These are phyloP conservation scores for Claviceps monticola DNA, from an alignment of 2,329 filamentous ascomycete genomes.

Conservation along the genomic window DNA sequence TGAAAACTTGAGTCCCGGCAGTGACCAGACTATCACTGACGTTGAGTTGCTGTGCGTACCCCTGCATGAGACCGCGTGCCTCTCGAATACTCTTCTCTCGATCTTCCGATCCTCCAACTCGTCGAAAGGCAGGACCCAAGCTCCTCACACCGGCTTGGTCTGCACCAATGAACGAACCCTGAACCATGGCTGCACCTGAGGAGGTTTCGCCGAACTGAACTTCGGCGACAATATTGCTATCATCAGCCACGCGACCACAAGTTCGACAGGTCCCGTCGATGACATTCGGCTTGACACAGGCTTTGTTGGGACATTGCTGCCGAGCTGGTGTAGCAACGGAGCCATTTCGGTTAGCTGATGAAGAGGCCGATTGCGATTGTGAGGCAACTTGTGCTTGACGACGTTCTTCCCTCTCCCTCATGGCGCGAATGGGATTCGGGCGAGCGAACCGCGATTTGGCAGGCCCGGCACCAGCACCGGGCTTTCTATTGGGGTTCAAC, in stretches of 20 bases:
- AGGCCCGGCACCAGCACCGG: conserved; percentile 12
- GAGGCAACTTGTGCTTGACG: conserved; percentile 19
- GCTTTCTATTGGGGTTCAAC: conserved; percentile 26
- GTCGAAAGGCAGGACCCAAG: conserved; percentile 47
- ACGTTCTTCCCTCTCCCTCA: conserved; percentile 37
- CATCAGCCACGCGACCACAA: conserved; percentile 73
- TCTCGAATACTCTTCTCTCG: conserved; percentile 47
- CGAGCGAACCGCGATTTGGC: conserved; percentile 28
- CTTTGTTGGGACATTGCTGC: conserved; percentile 42
- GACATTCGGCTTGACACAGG: conserved; percentile 46
- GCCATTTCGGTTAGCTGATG: conserved; percentile 14
- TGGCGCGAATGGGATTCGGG: conserved; percentile 35
- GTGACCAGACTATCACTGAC: conserved; percentile 50
- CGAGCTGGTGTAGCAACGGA: conserved; percentile 21
- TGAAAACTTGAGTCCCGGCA: conserved; percentile 59
- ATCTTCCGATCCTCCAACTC: conserved; percentile 43
- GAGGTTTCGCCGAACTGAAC: conserved; percentile 82
- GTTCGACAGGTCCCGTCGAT: conserved; percentile 60
- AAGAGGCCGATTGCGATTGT: conserved; percentile 14
- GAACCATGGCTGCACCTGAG: conserved; percentile 74
- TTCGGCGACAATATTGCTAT: conserved; percentile 83
- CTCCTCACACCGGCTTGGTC: conserved; percentile 69
- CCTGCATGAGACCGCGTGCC: conserved; percentile 43
- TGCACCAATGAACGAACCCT: conserved; percentile 76
- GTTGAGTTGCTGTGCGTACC: conserved; percentile 45